Percentiles rank a stretch among this genome's conserved stretches.
Conservation (phyloP, 2,329 filamentous ascomycete species). For the Fusarium fracticaudum region DNA sequence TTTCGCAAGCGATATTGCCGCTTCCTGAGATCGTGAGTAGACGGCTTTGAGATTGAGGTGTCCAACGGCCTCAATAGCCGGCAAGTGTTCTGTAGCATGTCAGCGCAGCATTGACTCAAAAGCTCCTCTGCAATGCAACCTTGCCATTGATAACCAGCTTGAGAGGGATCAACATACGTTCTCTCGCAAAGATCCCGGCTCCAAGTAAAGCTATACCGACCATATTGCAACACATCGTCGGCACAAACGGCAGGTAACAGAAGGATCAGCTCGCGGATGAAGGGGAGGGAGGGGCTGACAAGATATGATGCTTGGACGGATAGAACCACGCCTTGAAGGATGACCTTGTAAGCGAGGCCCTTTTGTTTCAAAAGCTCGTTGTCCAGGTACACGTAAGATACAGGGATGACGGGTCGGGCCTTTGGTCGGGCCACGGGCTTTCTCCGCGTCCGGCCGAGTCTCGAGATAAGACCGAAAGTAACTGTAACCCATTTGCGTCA, state of each 20-base stretch:
- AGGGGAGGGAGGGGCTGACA: neutral
- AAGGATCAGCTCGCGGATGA: neutral
- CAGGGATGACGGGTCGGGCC: neutral
- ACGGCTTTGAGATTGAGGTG: neutral
- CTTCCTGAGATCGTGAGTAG: neutral
- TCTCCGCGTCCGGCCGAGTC: neutral
- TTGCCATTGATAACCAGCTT: neutral
- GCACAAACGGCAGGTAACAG: neutral
- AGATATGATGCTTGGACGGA: neutral
- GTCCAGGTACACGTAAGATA: neutral
- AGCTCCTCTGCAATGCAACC: neutral
- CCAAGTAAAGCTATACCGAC: neutral
- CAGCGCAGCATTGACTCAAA: neutral
- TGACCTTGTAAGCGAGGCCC: too few relatives aligned
- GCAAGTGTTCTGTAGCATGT: neutral
- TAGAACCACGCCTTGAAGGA: neutral
- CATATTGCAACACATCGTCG: neutral
- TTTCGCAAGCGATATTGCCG: neutral
- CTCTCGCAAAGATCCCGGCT: neutral
- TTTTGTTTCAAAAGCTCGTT: neutral
- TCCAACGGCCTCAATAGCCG: neutral
- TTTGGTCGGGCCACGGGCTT: neutral
- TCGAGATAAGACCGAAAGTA: neutral
- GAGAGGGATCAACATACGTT: neutral
- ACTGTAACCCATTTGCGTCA: neutral